Base-by-base conservation (phyloP, 75 land plant genomes). In the Sequoiadendron giganteum region DNA sequence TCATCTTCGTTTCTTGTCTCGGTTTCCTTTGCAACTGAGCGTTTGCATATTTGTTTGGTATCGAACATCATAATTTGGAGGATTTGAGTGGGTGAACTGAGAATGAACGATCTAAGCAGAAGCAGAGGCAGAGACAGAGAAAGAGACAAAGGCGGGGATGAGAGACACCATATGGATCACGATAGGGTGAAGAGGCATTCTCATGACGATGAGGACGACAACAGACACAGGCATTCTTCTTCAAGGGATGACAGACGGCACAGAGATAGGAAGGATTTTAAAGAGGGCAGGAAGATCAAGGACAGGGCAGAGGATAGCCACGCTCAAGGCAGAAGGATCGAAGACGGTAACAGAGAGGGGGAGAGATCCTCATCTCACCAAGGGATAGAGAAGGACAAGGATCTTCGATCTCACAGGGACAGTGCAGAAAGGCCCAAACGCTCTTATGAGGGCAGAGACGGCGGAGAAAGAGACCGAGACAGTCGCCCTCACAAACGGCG, bases 111-210 rank as follows among this genome's bases (percentile, higher is more conserved):
- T 65, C 70, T 21, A 65, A 65, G 28, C 70, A 65, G 70, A 25
- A 65, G 70, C 70, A 65, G 70, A 65, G 70, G 70, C 70, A 65
- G 70, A 65, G 70, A 58, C n/a, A 65, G 70, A 65, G 70, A 25
- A 6, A 65, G 70, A 65, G 70, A 58, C 65, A 58, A 14, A 58
- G 25, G n/a, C 1, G 70, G 70, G n/a, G 70, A 65, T 65, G 70
- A 65, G 70, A 65, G 70, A 28, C 70, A 65, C 0, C 70, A 65
- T 30, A 65, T 25, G n/a, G 77, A 75, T 34, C 32, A 75, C 15
- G 77, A 75, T 75, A 75, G 77, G 77, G 38, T 73, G 0, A 73
- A 73, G 14, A 73, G 1, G 15, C 77, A 11, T 3, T 73, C 77
- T 39, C 77, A 73, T 11, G 38, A 10, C 28, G 77, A 73, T 73